Evolutionary conservation across 768 basidiomycete species (phyloP), one percentile per base, ranked within the genome.

Genomic region (Dioszegia aurantiaca): DNA sequence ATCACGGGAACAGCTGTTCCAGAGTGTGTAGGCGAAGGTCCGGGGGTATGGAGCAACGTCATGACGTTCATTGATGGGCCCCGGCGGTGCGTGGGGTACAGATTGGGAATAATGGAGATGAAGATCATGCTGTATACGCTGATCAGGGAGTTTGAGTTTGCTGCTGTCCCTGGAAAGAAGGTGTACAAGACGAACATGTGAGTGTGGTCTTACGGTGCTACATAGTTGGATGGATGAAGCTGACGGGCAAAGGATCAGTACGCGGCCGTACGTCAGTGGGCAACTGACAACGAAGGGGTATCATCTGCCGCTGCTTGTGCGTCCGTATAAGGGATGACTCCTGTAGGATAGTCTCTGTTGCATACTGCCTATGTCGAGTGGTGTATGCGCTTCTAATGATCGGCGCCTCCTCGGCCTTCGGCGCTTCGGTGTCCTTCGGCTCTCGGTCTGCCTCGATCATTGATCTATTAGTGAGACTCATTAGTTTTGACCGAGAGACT

Each of bases 51-150:
- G 60, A 46, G 55, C 44, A 62, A 68, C 44, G 49, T 65, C 28
- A 58, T 68, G 60, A 68, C 63, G 9, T 68, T 64, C n/a, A 60
- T 64, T 21, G 67, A 68, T 49, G 63, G 67, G 4, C 63, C 67
- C 2, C 27, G 67, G 52, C 49, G 63, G 31, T 68, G 67, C 57
- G 53, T 65, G 12, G 67, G 67, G 16, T 68, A 68, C 26, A 65
- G 58, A 30, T 47, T 63, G 44, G 63, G 61, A n/a, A 56, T 63
- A 1, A 64, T 65, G 51, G 59, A 68, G 51, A 59, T 63, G 42
- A 68, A 68, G 44, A 58, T 64, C 16, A 49, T 60, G 31, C 41
- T 68, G 3, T 68, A 55, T 51, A 61, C 53, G 10, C 37, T 68
- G 19, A 54, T 68, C 1, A 55, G 59, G 27, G 55, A 65, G 21